A percentile compares a stretch with the other conserved stretches of the same genome.
Conservation (phyloP, 495 filamentous ascomycete genomes). For the Xylaria telfairii region DNA sequence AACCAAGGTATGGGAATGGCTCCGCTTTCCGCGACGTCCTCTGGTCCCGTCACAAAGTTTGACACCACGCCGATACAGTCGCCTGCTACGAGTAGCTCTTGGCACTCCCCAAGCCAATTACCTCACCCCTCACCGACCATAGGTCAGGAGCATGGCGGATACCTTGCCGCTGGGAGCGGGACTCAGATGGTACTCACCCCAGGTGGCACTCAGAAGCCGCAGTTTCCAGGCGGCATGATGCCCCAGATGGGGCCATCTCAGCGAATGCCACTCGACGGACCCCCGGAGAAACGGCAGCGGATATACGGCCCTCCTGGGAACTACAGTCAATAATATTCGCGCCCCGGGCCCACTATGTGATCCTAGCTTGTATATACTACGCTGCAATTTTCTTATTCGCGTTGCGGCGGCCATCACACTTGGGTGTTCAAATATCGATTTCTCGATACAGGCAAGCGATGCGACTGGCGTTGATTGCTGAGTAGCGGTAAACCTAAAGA, state of each 20-base stretch:
- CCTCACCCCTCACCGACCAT: constrained; percentile 65
- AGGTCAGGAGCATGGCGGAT: constrained; percentile 45
- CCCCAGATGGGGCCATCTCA: constrained; percentile 41
- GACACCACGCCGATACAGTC: constrained; percentile 82
- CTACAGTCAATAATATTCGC: constrained; percentile 37
- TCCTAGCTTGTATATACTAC: constrained; percentile 38
- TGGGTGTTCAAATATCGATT: constrained; percentile 25
- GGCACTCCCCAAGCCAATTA: constrained; percentile 77
- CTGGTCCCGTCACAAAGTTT: constrained; percentile 64
- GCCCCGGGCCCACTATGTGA: constrained; percentile 14
- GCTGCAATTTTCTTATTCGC: constrained; percentile 27
- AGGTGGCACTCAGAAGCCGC: constrained; percentile 47
- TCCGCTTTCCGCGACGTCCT: constrained; percentile 55
- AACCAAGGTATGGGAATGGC: constrained; percentile 62
- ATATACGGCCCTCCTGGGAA: constrained; percentile 46
- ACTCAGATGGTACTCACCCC: constrained; percentile 53
- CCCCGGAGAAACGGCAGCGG: constrained; percentile 44
- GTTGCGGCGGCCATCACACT: constrained; percentile 15
- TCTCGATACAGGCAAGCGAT: constrained; percentile 8
- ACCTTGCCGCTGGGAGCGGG: constrained; percentile 46
- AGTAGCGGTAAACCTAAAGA: not conserved
- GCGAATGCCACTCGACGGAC: constrained; percentile 41
- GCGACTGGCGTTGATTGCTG: not conserved
- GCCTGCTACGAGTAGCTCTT: constrained; percentile 70
- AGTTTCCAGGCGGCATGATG: constrained; percentile 42